Evolutionary conservation across 2,329 filamentous ascomycete genomes (phyloP).

Genomic region (Fusarium caatingaense): DNA sequence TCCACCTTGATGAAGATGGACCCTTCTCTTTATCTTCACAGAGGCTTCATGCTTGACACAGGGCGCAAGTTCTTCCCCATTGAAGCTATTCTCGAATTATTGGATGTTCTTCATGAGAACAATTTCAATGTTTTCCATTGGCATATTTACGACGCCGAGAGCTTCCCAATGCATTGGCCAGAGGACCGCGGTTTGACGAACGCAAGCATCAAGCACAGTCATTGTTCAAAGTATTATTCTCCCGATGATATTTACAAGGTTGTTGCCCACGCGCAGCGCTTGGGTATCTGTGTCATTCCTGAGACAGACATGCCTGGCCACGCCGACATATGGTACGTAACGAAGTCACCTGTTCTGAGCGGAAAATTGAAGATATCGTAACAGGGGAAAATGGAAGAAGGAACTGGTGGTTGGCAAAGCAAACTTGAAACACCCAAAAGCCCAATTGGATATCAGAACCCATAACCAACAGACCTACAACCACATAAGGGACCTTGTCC

Average conservation of each 20-base stretch:
- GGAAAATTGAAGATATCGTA: fast-evolving
- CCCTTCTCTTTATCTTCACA: neutral
- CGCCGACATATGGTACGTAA: slow-evolving; percentile 10
- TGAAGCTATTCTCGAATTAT: neutral
- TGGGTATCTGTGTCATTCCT: slow-evolving; percentile 5
- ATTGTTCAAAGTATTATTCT: neutral
- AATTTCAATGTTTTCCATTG: slow-evolving; percentile 26
- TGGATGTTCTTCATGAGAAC: slow-evolving; percentile 9
- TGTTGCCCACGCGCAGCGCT: neutral
- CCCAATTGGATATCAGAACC: slow-evolving; percentile 10
- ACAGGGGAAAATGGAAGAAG: slow-evolving; percentile 13
- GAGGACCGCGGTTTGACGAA: slow-evolving; percentile 1
- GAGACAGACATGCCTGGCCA: slow-evolving; percentile 24
- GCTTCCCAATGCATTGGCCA: slow-evolving; percentile 9
- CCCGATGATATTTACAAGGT: neutral
- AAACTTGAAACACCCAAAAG: neutral
- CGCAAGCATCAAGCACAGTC: slow-evolving; percentile 3
- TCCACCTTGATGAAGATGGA: neutral
- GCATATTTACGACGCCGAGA: slow-evolving; percentile 23
- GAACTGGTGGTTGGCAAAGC: slow-evolving; percentile 8
- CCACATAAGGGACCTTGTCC: neutral
- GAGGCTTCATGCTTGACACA: slow-evolving; percentile 20
- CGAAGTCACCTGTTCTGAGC: fast-evolving
- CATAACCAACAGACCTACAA: neutral
- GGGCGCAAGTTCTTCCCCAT: slow-evolving; percentile 21